phyloP scores from a whole-genome alignment of 495 filamentous ascomycete genomes.

The Penicillium alfredii region DNA sequence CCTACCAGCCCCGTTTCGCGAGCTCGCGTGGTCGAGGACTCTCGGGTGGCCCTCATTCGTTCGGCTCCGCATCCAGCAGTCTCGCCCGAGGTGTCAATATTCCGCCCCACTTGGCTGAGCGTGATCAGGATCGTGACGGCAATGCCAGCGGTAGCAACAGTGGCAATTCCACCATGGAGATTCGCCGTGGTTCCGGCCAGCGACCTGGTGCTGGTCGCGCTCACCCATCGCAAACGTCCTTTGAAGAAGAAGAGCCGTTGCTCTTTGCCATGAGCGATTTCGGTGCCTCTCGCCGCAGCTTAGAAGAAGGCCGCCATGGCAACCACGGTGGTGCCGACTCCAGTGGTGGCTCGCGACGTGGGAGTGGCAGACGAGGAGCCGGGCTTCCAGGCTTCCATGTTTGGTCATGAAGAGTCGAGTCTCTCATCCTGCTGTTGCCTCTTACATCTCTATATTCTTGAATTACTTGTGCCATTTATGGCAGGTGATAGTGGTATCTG shows the following conservation, averaged over 20 bases:
- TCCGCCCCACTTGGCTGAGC: constrained; percentile 31
- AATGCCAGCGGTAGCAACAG: constrained; percentile 50
- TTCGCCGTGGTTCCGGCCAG: constrained; percentile 30
- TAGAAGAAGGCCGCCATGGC: constrained; percentile 60
- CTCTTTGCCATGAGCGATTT: constrained; percentile 88
- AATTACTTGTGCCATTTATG: not conserved
- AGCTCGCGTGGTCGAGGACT: constrained; percentile 36
- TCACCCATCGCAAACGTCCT: constrained; percentile 26
- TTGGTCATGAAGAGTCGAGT: constrained; percentile 23
- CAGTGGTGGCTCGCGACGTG: constrained; percentile 32
- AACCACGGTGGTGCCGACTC: constrained; percentile 34
- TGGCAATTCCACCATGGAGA: constrained; percentile 31
- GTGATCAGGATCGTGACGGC: constrained; percentile 42
- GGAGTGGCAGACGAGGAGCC: constrained; percentile 34
- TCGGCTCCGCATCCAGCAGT: constrained; percentile 42
- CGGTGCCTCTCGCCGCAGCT: constrained; percentile 59
- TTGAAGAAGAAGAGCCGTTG: constrained; percentile 72
- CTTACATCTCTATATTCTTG: constrained; percentile 1
- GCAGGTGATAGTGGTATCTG: no score
- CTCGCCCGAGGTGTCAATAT: constrained; percentile 34
- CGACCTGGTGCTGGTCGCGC: constrained; percentile 31
- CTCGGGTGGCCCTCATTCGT: constrained; percentile 36
- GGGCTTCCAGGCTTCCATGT: constrained; percentile 28
- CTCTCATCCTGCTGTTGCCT: no score
- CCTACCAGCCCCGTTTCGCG: constrained; percentile 39